Base-by-base conservation (phyloP, 257 asterid genomes). In the Solanum rostratum region DNA sequence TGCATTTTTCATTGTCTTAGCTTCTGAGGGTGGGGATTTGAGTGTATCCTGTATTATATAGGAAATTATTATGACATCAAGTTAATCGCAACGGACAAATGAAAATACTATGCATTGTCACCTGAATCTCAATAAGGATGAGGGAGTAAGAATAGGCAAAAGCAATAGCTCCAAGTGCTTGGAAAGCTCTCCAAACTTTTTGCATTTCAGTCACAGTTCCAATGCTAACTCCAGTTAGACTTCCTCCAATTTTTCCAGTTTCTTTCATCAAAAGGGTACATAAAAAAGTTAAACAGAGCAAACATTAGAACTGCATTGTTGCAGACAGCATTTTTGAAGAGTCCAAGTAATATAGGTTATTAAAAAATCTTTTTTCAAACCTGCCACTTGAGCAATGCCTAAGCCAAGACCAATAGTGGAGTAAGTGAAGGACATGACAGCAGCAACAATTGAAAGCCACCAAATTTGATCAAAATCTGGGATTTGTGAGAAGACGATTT, bases 81-180 rank as follows among this genome's bases (percentile, higher is more conserved):
- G 43, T 74, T 46, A 74, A 39, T 15, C 20, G 3, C 24, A 1
- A 46, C 2, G 22, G 0, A 8, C 27, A 24, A 50, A 78, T 27
- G 59, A 45, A 45, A 45, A 7, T 46, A 15, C 39, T 76, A 10
- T 0, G 3, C 18, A 46, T 16, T 11, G 8, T 78, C 88, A 93
- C 97, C 93, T 93, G 94, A 76, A 93, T 95, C 88, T 95, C 97
- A 15, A 95, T 92, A 7, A 95, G 95, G 63, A 92, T 94, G 50
- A 92, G 90, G 59, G 98, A 93, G 90, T 92, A 95, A 57, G 98
- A 95, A 79, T 93, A 95, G 29, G 98, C 98, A 83, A 95, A 93
- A 65, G 98, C 98, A 27, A 95, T 91, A 65, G 91, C 97, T 49
- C 98, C 98, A 49, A 95, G 93, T 59, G 98, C 93, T 85, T 95